These are phyloP conservation scores for Cyclotella atomus DNA, from an alignment of 108 stramenopile genomes.

Conservation along the genomic window DNA sequence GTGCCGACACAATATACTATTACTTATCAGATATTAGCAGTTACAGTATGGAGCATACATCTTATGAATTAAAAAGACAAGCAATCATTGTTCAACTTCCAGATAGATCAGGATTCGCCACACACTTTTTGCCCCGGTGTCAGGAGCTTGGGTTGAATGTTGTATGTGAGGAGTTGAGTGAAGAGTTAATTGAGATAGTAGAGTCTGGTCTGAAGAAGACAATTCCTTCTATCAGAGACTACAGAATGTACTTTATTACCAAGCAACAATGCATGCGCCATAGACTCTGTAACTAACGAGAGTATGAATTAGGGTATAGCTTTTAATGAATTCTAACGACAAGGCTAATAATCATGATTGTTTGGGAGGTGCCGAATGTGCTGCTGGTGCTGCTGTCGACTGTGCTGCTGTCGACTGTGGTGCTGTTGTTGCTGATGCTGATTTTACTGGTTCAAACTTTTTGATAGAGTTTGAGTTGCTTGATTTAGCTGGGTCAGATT, in stretches of 20 bases:
- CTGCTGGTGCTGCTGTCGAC: neutral
- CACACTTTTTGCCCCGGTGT: slow-evolving; percentile 32
- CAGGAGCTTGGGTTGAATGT: slow-evolving; percentile 25
- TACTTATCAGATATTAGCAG: slow-evolving; percentile 9
- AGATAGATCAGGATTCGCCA: slow-evolving; percentile 26
- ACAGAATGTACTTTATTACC: slow-evolving; percentile 23
- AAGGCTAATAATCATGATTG: too few species aligned
- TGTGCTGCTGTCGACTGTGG: neutral
- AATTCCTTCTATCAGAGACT: slow-evolving; percentile 26
- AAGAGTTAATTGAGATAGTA: slow-evolving; percentile 13
- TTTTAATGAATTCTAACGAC: too few species aligned
- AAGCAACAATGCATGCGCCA: neutral
- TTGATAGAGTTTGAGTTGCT: neutral
- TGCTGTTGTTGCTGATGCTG: neutral
- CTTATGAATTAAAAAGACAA: slow-evolving; percentile 2
- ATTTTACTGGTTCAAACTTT: neutral
- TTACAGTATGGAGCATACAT: neutral
- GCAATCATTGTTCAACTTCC: slow-evolving; percentile 36
- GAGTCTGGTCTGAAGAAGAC: slow-evolving; percentile 2
- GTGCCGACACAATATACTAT: slow-evolving; percentile 36
- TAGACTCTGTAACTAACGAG: neutral
- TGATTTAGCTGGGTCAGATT: neutral
- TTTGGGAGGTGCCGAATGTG: too few species aligned
- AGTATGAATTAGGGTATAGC: too few species aligned
- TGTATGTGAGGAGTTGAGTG: slow-evolving; percentile 1